A percentile compares a stretch with the other conserved stretches of the same genome.
phyloP scores from a whole-genome alignment of 495 filamentous ascomycete species.

The Platismatia glauca region DNA sequence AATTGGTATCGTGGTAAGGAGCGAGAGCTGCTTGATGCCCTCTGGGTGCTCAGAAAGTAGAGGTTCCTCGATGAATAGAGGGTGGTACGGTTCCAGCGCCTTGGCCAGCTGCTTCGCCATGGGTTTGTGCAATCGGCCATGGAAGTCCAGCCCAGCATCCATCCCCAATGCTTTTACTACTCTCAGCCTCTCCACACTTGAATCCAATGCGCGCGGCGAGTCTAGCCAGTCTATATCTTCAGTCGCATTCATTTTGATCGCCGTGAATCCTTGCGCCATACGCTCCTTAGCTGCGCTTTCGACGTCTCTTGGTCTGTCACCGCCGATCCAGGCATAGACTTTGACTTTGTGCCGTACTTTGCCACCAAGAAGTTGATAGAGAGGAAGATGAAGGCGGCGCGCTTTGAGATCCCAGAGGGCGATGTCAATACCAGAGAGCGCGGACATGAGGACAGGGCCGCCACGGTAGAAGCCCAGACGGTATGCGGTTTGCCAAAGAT shows the following conservation, averaged over 20 bases:
- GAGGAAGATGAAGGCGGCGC: constrained; percentile 52
- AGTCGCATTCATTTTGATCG: constrained; percentile 77
- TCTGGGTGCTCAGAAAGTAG: constrained; percentile 63
- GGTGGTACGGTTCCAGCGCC: constrained; percentile 57
- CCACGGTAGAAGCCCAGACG: constrained; percentile 69
- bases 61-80: constrained; percentile 77
- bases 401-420: constrained; percentile 75
- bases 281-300: constrained; percentile 55
- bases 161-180: constrained; percentile 61
- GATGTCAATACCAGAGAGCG: constrained; percentile 71
- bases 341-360: constrained; percentile 64
- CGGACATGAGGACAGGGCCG: constrained; percentile 78
- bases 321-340: constrained; percentile 84
- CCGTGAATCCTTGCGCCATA: constrained; percentile 60
- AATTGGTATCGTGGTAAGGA: constrained; percentile 56
- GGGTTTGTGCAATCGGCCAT: constrained; percentile 68
- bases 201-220: constrained; percentile 54
- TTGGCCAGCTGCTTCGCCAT: constrained; percentile 75
- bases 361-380: constrained; percentile 67
- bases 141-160: constrained; percentile 69
- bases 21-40: constrained; percentile 56
- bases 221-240: constrained; percentile 75
- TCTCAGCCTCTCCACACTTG: constrained; percentile 58
- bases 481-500: constrained; percentile 68
- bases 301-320: constrained; percentile 67